Percentiles rank a stretch among this genome's conserved stretches.
phyloP scores from a whole-genome alignment of 164 flowering plant genomes.

The Stephania cephalantha region DNA sequence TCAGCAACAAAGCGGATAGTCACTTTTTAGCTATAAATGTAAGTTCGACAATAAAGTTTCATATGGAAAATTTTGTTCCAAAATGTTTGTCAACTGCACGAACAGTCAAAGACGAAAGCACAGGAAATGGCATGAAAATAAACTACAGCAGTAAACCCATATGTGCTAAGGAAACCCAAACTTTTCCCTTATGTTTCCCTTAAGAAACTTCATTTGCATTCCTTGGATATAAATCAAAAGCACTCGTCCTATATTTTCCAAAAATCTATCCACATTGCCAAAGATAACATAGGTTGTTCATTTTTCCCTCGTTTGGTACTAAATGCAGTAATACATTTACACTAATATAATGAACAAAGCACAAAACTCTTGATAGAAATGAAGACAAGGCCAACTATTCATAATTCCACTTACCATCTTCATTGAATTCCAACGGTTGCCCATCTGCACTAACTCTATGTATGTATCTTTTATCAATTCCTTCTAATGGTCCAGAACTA shows the following conservation, averaged over 20 bases:
- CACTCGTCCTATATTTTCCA: background rate
- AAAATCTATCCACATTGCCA: background rate
- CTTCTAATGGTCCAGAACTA: conserved; percentile 33
- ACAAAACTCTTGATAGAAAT: background rate
- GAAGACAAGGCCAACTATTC: background rate
- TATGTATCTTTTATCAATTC: conserved; percentile 36
- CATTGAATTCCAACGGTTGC: conserved; percentile 37
- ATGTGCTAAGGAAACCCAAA: too few species aligned
- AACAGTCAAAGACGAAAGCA: background rate
- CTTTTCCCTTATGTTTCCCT: too few species aligned
- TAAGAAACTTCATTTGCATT: too few species aligned
- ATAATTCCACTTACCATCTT: conserved; percentile 38
- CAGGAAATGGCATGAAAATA: too few species aligned
- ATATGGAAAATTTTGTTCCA: background rate
- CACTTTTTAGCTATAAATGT: background rate
- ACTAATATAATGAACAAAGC: background rate
- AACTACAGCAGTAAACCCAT: too few species aligned
- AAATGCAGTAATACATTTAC: background rate
- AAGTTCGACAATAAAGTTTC: background rate
- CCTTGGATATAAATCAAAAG: background rate
- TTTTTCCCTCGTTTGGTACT: background rate
- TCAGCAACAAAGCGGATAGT: background rate
- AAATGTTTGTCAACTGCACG: background rate
- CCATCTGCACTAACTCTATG: conserved; percentile 37
- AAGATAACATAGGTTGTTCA: background rate